These are phyloP conservation scores for Penicillium diatomitis DNA, from an alignment of 495 filamentous ascomycete species.

Conservation along the genomic window DNA sequence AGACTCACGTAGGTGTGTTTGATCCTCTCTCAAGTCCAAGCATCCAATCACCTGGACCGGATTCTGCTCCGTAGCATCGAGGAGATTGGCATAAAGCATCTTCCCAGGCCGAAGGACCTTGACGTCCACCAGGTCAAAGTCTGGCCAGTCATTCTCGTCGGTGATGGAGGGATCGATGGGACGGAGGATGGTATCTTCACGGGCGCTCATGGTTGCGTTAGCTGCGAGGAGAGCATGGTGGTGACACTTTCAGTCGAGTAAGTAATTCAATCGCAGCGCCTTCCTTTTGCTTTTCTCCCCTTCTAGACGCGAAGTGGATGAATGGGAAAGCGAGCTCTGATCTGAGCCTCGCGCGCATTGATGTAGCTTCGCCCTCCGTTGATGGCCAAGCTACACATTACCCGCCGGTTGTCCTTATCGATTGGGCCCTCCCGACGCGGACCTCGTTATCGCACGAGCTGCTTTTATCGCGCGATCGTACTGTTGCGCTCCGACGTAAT, in stretches of 20 bases:
- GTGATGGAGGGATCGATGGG: constrained; percentile 43
- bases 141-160: constrained; percentile 53
- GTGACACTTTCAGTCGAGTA: background rate
- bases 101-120: constrained; percentile 42
- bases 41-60: constrained; percentile 48
- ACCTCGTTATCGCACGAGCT: too few species aligned
- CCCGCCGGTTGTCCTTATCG: too few species aligned
- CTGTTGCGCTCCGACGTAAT: too few species aligned
- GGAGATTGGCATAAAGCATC: constrained; percentile 42
- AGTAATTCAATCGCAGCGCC: background rate
- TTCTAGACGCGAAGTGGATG: too few species aligned
- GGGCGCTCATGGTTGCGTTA: constrained; percentile 36
- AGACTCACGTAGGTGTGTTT: constrained; percentile 33
- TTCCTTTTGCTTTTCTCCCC: too few species aligned
- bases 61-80: constrained; percentile 41
- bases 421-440: too few species aligned
- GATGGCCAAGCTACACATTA: too few species aligned
- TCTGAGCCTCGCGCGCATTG: too few species aligned
- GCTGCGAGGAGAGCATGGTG: constrained; percentile 22
- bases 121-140: constrained; percentile 45
- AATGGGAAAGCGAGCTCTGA: too few species aligned
- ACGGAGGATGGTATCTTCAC: constrained; percentile 47
- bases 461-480: too few species aligned
- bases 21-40: constrained; percentile 38
- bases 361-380: too few species aligned